Evolutionary conservation across 2,329 filamentous ascomycete species (phyloP), one percentile per base, ranked within the genome.

Genomic region (Spiromastix sp.): DNA sequence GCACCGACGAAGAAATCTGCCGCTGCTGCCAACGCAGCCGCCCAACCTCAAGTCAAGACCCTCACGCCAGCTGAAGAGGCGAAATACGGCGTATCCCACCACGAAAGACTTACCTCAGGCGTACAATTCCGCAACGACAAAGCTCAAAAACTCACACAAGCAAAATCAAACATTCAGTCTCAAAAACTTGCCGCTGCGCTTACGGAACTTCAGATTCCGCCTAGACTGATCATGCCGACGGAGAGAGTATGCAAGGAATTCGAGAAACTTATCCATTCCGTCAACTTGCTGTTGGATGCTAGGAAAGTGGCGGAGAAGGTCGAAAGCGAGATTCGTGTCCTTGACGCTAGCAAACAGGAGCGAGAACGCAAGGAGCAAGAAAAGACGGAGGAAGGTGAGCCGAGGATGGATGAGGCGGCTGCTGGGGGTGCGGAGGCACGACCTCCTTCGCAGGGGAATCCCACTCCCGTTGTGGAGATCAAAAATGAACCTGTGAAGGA

Each of bases 81-180:
- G 43, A 71, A 81, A 21, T 96, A 89, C 52, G 91, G 89, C 43
- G 81, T 98, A 7, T 75, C 81, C 5, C 77, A 84, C 46, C 81
- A 89, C 45, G 89, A 96, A 37, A 82, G 89, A 18, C 71, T 95
- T 25, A 78, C 81, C 2, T 81, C 80, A 6, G 89, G 91, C 5
- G 84, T 94, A 22, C 81, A 84, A 10, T 96, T 96, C 70, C 83
- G 89, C 9, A 85, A 85, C 44, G 66, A 68, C 42, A 64, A 62
- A 41, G 63, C 65, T 31, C 61, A 64, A 37, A 65, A 67, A 41
- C 57, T 68, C 34, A 65, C 63, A 3, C 64, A 67, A 42, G 66
- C 66, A 20, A 68, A 68, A 46, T 67, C 63, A 19, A 66, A 67
- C 41, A 61, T 67, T 2, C 66, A 68, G 42, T 63, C 65, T 0